A percentile compares a stretch with the other conserved stretches of the same genome.
Conservation (phyloP, 192 early-diverging fungal genomes). For the Coemansia interrupta region DNA sequence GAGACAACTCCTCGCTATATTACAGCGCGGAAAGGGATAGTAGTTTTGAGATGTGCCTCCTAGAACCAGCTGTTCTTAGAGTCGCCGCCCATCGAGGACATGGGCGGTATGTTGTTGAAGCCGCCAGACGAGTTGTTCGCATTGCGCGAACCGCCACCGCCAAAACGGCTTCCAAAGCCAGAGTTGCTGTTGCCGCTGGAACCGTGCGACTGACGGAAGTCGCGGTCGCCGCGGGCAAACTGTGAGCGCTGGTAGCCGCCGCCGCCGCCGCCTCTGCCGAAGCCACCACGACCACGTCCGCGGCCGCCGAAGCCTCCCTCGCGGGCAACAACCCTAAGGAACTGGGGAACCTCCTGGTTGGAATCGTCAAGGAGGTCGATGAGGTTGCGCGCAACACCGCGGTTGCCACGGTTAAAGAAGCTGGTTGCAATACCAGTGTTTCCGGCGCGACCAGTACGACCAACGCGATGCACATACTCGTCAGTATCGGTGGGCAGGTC, state of each 20-base stretch:
- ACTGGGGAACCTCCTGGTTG: conserved; percentile 87
- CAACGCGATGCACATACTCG: conserved; percentile 98
- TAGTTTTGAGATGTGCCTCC: not conserved
- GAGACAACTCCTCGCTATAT: too few species aligned
- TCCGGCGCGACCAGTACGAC: conserved; percentile 96
- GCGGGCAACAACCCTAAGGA: conserved; percentile 70
- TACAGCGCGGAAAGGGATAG: not conserved
- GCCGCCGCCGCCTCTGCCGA: conserved; percentile 37
- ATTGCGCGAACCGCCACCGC: conserved; percentile 13
- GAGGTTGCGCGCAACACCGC: conserved; percentile 77
- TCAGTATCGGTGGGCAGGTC: conserved; percentile 95
- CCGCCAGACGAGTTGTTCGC: conserved; percentile 9
- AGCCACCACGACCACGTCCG: conserved; percentile 59
- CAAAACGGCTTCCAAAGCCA: not conserved
- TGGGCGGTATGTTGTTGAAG: conserved; percentile 22
- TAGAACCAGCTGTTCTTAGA: conserved; percentile 67
- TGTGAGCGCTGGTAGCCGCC: conserved; percentile 21
- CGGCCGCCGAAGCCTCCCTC: conserved; percentile 57
- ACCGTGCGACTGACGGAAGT: conserved; percentile 28
- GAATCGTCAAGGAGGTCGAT: conserved; percentile 88
- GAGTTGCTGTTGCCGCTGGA: conserved; percentile 2
- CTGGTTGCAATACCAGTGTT: conserved; percentile 89
- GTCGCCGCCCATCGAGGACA: conserved; percentile 43
- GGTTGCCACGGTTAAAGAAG: conserved; percentile 90
- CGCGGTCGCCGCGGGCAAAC: conserved; percentile 29